Conservation (phyloP, 2,329 filamentous ascomycete genomes). For the Beauveria sp. region DNA sequence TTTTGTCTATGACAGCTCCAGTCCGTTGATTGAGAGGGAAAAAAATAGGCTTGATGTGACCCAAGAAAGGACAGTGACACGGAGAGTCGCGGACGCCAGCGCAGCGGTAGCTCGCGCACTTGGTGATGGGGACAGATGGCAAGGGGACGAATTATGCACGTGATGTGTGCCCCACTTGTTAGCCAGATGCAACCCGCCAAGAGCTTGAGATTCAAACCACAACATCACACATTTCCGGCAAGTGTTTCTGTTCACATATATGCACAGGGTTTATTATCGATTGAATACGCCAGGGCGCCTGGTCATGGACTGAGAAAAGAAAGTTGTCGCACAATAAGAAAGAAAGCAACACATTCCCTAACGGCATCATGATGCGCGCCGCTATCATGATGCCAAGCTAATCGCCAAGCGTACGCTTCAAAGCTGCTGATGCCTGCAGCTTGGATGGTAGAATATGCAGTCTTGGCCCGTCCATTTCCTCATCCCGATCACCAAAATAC, state of each 20-base stretch:
- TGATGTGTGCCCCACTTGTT: conserved; percentile 3
- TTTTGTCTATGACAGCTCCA: background rate
- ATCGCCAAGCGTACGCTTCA: background rate
- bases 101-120: background rate
- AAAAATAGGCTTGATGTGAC: background rate
- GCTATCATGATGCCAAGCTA: background rate
- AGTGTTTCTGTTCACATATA: too few species aligned
- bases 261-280: too few species aligned
- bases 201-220: background rate
- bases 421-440: background rate
- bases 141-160: conserved; percentile 5
- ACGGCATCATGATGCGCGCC: background rate
- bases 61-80: background rate
- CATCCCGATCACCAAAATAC: conserved; percentile 5
- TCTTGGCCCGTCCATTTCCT: background rate
- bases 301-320: background rate
- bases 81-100: background rate
- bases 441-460: conserved; percentile 5
- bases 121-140: conserved; percentile 11
- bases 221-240: too few species aligned
- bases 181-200: background rate
- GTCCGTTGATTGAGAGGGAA: background rate
- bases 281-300: background rate
- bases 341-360: background rate
- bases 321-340: background rate